Evolutionary conservation across 1,284 basidiomycete genomes (phyloP).

Genomic region (Rhodotorula sp.): DNA sequence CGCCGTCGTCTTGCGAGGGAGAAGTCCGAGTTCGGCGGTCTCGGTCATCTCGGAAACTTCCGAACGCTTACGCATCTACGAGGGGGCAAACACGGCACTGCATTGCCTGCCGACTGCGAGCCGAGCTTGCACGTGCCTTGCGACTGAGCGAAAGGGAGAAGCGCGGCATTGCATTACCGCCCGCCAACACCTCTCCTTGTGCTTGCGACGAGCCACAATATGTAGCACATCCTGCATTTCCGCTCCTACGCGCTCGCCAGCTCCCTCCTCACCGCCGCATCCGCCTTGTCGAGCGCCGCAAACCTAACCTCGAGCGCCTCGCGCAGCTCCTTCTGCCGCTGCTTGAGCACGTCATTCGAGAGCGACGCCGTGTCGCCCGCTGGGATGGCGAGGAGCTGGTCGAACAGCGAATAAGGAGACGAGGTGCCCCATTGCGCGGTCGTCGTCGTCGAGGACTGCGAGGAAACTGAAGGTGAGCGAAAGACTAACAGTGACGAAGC

Average conservation of each 20-base stretch:
- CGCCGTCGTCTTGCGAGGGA: background rate
- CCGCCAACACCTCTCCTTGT: too few species aligned
- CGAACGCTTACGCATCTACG: too few species aligned
- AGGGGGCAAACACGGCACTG: too few species aligned
- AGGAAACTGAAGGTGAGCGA: slow-evolving; percentile 7
- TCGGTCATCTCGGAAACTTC: background rate
- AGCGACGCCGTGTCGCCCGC: slow-evolving; percentile 50
- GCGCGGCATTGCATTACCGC: too few species aligned
- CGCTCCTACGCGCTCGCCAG: background rate
- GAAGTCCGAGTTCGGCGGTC: background rate
- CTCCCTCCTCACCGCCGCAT: background rate
- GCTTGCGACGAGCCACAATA: too few species aligned
- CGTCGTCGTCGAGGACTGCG: slow-evolving; percentile 62
- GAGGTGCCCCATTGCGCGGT: slow-evolving; percentile 60
- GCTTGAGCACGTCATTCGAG: slow-evolving; percentile 48
- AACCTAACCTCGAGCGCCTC: slow-evolving; percentile 34
- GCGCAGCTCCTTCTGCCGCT: slow-evolving; percentile 52
- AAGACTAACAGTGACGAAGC: background rate
- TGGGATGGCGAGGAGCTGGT: slow-evolving; percentile 75
- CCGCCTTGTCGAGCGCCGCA: slow-evolving; percentile 19
- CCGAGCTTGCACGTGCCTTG: too few species aligned
- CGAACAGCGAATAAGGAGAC: slow-evolving; percentile 82
- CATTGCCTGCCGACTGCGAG: too few species aligned
- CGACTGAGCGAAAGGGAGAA: too few species aligned
- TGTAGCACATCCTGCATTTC: background rate